Base-by-base conservation (phyloP, 108 stramenopile genomes). In the Fragilaria radians region DNA sequence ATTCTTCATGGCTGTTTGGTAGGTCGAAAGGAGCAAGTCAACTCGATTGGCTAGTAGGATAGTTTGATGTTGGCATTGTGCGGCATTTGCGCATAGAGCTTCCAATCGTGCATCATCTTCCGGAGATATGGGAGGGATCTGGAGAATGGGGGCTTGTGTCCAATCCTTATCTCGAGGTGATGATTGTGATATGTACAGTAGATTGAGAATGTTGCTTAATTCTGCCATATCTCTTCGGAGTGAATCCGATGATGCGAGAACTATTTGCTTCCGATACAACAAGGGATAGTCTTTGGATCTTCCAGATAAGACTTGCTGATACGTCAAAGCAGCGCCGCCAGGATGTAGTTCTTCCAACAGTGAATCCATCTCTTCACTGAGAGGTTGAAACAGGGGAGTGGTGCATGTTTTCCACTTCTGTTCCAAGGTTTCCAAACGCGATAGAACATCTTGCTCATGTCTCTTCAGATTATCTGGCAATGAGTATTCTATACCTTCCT, bases 91-190 rank as follows among this genome's bases (percentile, higher is more conserved):
- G 7, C 36, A 11, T 42, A 42, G 36, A 14, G 36, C 7, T 11
- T 82, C 80, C 66, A 89, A 67, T n/a, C 80, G 62, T 32, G 68
- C 49, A 42, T 70, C 53, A 11, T 64, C 66, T 4, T 81, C 70
- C 1, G 61, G 78, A 23, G 76, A 57, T 3, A 73, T 48, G 25
- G 61, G 30, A 1, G 72, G 46, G 1, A 73, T 68, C 9, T 74
- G 48, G 28, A 89, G 26, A 55, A 90, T 85, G 0, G 89, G 83
- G 23, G 82, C 81, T 48, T 86, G 72, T 11, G 78, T 79, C 28
- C 82, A 64, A 28, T 70, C 59, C 23, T 74, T 66, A 23, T 58
- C 46, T 4, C 55, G 58, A 59, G n/a, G 48, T 27, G 21, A 46
- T 50, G 47, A 26, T 53, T 46, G 65, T 29, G 28, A 47, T 32